Conservation (phyloP, 2,329 filamentous ascomycete species). For the Fusarium agapanthi region DNA sequence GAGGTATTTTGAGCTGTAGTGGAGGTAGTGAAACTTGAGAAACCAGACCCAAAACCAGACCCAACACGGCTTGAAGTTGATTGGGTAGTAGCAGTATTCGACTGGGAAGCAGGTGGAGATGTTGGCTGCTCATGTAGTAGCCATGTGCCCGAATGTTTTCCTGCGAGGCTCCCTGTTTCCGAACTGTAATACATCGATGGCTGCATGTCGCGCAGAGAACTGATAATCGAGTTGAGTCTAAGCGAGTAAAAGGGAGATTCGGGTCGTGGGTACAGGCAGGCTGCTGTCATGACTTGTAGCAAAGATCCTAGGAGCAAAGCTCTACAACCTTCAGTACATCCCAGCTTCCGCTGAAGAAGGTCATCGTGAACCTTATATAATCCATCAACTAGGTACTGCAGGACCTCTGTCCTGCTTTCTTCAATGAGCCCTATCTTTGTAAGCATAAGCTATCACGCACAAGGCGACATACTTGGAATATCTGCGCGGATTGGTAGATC, state of each 20-base stretch:
- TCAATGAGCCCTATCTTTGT: neutral
- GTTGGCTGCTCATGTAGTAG: neutral
- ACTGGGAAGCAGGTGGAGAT: neutral
- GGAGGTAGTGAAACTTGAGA: neutral
- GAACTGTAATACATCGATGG: neutral
- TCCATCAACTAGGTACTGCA: accelerated
- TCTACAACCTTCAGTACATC: neutral
- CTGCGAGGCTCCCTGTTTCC: accelerated
- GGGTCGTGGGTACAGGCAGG: neutral
- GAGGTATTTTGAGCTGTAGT: neutral
- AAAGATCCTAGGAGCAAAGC: neutral
- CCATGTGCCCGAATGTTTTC: neutral
- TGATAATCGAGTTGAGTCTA: neutral
- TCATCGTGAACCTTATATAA: neutral
- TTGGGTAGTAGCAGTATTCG: neutral
- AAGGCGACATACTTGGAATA: neutral
- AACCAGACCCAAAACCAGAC: neutral
- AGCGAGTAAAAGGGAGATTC: neutral
- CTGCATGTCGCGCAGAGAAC: neutral
- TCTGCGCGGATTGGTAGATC: neutral
- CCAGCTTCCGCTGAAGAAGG: neutral
- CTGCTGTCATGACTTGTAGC: neutral
- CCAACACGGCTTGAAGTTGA: neutral
- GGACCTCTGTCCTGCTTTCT: neutral
- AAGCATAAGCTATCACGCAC: neutral